Base-by-base conservation (phyloP, 1,139 yeast species). In the Diutina scorzettiae region DNA sequence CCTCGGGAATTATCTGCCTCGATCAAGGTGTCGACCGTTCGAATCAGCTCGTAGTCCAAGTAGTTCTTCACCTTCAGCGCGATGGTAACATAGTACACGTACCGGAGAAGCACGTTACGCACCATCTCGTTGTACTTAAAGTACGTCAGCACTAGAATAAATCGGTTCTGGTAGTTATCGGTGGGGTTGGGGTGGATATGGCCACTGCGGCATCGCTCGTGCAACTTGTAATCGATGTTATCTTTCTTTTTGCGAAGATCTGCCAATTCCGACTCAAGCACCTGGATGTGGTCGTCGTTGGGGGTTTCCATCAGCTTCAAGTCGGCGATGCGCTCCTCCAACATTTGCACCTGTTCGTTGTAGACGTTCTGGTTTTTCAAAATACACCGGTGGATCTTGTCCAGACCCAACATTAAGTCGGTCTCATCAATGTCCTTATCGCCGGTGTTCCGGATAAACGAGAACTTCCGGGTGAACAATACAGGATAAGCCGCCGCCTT, bases 121-220 rank as follows among this genome's bases (percentile, higher is more conserved):
- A 63, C 66, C 14, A 53, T 47, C 34, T 58, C 58, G 47, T 69
- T 69, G 73, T 73, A 69, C 47, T 68, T 69, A 39, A 68, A 53
- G 34, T 65, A 56, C 70, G 66, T 66, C 37, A 64, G 58, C 24
- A 66, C 57, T 25, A 67, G 53, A 2, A 66, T 55, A 46, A 69
- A 69, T 45, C 62, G 64, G 49, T 69, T 69, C 44, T 66, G 62
- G 48, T 64, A 69, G 32, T 53, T 54, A 30, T 59, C 66, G 11
- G 48, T 48, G 4, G 40, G n/a, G 4, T 30, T 14, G 12, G 19
- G 18, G 20, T 21, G 29, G 24, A 14, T 34, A n/a, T 32, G 37
- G 11, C 37, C 37, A 5, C n/a, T 6, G 14, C 21, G 25, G 14
- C 21, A 21, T 12, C 25, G 5, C 3, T 19, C 16, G n/a, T 12